Percentiles rank a stretch among this genome's conserved stretches.
phyloP scores from a whole-genome alignment of 2,329 filamentous ascomycete species.

The Beauveria scarabaeidicola region DNA sequence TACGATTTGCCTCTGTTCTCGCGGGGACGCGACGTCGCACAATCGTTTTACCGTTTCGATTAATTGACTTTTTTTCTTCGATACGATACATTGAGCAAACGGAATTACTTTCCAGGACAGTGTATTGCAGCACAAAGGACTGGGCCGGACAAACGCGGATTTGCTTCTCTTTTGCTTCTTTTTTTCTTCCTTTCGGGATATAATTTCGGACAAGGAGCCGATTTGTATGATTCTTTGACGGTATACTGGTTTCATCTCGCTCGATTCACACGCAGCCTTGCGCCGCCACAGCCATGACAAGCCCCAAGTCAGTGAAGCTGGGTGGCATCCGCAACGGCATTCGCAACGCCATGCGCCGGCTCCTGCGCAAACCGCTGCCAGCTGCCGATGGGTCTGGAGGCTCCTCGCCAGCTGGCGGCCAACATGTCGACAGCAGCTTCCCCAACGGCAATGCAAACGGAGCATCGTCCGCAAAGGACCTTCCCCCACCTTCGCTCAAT shows the following conservation, averaged over 20 bases:
- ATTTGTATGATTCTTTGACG: neutral
- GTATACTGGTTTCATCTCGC: neutral
- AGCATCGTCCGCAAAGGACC: neutral
- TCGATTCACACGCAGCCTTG: neutral
- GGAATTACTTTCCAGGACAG: neutral
- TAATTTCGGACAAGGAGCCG: neutral
- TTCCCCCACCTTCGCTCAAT: neutral
- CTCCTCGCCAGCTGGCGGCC: slow-evolving; percentile 9
- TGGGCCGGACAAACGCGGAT: neutral
- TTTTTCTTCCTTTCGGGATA: neutral
- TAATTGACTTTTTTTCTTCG: neutral
- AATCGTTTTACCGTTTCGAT: neutral
- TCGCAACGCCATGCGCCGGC: slow-evolving; percentile 21
- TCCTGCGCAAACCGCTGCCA: slow-evolving; percentile 17
- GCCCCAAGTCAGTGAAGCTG: slow-evolving; percentile 23
- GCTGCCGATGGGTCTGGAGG: neutral
- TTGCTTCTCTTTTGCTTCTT: neutral
- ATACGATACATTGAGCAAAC: neutral
- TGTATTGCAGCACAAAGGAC: neutral
- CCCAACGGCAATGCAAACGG: neutral
- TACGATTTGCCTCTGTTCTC: neutral
- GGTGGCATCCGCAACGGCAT: slow-evolving; percentile 22
- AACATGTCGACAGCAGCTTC: neutral
- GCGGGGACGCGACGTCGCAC: neutral
- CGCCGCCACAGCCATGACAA: slow-evolving; percentile 16